Evolutionary conservation across 306 rosid genomes (phyloP), one percentile per base, ranked within the genome.

Genomic region (Casuarina cunninghamiana): DNA sequence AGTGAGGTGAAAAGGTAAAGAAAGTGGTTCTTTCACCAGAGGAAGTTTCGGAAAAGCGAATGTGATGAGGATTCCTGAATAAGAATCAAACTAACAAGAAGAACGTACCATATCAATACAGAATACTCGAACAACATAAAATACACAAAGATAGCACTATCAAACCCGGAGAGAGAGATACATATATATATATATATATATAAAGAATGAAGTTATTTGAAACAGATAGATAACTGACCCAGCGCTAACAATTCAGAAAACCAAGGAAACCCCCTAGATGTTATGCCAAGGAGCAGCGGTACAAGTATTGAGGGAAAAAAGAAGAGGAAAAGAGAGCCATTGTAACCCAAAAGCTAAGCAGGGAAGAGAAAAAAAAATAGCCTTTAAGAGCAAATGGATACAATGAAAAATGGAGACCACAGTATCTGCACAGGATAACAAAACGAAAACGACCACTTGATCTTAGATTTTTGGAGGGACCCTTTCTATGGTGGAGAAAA

Each of bases 391-490:
- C 69, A 79, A 9, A 53, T 62, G 77, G 41, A 72, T 5, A 65
- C 11, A 21, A 26, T 71, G 78, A 26, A 21, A 69, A 80, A 53
- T 48, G 58, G 54, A 73, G 62, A 53, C 44, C 12, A 11, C 57
- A n/a, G 48, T 53, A 60, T 44, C 50, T 68, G 53, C 71, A 6
- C 16, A 57, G 78, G 77, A 86, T 38, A 86, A 84, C 85, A 84
- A 78, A 8, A 83, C 1, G 83, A 84, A 86, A 81, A 89, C 57
- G 83, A 42, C 68, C 55, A 58, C 48, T 41, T 35, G 68, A 69
- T 19, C 55, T 51, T 15, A 58, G 85, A 84, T 62, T 80, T 80
- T 80, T 74, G 78, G 75, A 58, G 79, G 51, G 71, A 32, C 66
- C 1, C 67, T 65, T 38, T 75, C 51, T 75, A 57, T 55, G 85